These are phyloP conservation scores for Psilocybe sp. DNA, from an alignment of 768 basidiomycete genomes.

Conservation along the genomic window DNA sequence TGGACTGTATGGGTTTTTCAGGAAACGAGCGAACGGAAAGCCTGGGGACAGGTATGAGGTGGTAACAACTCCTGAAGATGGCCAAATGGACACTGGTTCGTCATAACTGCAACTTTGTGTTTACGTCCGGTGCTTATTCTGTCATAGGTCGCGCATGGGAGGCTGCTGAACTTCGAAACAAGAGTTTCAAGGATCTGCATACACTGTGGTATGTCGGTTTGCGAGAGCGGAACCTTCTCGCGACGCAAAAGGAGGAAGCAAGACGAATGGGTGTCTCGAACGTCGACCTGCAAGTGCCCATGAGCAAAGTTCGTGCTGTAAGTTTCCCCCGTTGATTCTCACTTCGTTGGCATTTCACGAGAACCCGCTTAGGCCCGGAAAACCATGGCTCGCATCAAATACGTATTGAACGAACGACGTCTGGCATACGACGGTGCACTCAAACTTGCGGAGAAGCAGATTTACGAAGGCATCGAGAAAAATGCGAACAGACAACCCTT, in stretches of 20 bases:
- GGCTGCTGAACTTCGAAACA: constrained; percentile 81
- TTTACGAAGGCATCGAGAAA: not conserved
- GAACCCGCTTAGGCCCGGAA: constrained; percentile 68
- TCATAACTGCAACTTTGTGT: constrained; percentile 10
- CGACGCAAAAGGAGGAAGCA: constrained; percentile 81
- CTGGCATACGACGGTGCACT: constrained; percentile 76
- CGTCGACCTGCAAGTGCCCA: constrained; percentile 26
- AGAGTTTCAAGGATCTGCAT: constrained; percentile 92
- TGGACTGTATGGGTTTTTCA: constrained; percentile 78
- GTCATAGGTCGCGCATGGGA: constrained; percentile 80
- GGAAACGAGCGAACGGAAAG: constrained; percentile 46
- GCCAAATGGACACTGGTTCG: constrained; percentile 26
- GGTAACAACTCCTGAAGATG: constrained; percentile 31
- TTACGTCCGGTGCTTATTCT: not conserved
- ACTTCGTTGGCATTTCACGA: constrained; percentile 1
- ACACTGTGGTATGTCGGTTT: constrained; percentile 91
- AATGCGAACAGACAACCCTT: not conserved
- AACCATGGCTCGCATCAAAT: constrained; percentile 96
- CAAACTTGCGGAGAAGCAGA: constrained; percentile 32
- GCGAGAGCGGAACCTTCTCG: constrained; percentile 86
- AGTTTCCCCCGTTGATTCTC: constrained; percentile 13
- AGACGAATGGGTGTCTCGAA: constrained; percentile 54
- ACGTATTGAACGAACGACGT: constrained; percentile 86
- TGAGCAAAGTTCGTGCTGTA: constrained; percentile 43
- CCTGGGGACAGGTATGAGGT: constrained; percentile 48